Conservation (phyloP, 1,139 yeast genomes). For the Arxiozyma slooffiae region DNA sequence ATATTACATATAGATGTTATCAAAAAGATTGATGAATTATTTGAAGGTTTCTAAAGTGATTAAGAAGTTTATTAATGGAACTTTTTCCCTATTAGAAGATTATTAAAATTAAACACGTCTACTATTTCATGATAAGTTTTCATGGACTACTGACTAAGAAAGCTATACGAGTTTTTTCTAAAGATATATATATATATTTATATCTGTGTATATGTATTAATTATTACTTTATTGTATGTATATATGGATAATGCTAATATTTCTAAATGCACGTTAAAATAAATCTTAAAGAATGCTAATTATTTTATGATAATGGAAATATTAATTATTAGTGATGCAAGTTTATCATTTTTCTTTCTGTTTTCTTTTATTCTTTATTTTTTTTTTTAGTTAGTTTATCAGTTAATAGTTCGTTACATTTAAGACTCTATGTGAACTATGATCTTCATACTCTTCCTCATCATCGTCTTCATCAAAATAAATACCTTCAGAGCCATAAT, state of each 20-base stretch:
- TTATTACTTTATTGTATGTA: too few species aligned
- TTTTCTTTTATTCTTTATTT: background rate
- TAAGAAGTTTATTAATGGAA: too few species aligned
- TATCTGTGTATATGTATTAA: too few species aligned
- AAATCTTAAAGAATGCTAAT: background rate
- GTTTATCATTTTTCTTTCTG: background rate
- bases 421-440: conserved; percentile 1
- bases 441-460: conserved; percentile 1
- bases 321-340: background rate
- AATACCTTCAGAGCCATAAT: background rate
- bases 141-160: background rate
- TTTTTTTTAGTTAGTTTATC: background rate
- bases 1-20: conserved; percentile 34
- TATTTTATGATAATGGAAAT: background rate
- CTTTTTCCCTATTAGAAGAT: too few species aligned
- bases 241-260: too few species aligned
- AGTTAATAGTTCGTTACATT: conserved; percentile 1
- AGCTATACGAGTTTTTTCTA: background rate
- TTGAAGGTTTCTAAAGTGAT: conserved; percentile 20
- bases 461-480: background rate
- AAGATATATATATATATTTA: background rate
- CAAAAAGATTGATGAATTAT: conserved; percentile 31
- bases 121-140: background rate
- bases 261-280: background rate
- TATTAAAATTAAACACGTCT: background rate